Percentiles rank a stretch among this genome's conserved stretches.
phyloP scores from a whole-genome alignment of 1,284 basidiomycete species.

The Afroboletus lepidellus region DNA sequence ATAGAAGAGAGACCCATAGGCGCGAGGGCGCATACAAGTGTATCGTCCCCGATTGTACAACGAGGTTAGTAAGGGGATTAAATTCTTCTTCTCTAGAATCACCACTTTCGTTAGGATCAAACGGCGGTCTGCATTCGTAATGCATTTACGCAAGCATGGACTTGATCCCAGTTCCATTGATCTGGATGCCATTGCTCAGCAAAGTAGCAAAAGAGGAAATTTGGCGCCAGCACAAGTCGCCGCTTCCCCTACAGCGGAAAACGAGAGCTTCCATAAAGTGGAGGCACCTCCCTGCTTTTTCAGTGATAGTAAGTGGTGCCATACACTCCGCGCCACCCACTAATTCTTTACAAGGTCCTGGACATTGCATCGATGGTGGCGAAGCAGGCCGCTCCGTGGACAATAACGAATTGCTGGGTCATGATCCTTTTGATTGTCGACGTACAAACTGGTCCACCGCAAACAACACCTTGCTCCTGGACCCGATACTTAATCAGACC shows the following conservation, averaged over 20 bases:
- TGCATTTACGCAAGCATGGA: slow-evolving; percentile 53
- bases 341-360: slow-evolving; percentile 20
- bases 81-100: not conserved
- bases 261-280: not conserved
- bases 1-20: slow-evolving; percentile 56
- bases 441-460: slow-evolving; percentile 1
- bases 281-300: slow-evolving; percentile 4
- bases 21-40: slow-evolving; percentile 44
- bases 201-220: not conserved
- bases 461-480: slow-evolving; percentile 1
- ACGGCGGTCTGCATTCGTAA: slow-evolving; percentile 53
- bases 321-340: not conserved
- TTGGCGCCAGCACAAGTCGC: not conserved
- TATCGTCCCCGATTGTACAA: slow-evolving; percentile 41
- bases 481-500: slow-evolving; percentile 5
- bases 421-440: slow-evolving; percentile 7
- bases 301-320: slow-evolving; percentile 16
- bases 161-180: slow-evolving; percentile 31
- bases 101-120: slow-evolving; percentile 48
- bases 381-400: not conserved
- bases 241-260: slow-evolving; percentile 3
- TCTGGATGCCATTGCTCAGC: slow-evolving; percentile 12
- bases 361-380: not conserved
- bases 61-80: slow-evolving; percentile 39
- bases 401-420: slow-evolving; percentile 6